phyloP scores from a whole-genome alignment of 2,329 filamentous ascomycete genomes.

The Neonectria sp. region DNA sequence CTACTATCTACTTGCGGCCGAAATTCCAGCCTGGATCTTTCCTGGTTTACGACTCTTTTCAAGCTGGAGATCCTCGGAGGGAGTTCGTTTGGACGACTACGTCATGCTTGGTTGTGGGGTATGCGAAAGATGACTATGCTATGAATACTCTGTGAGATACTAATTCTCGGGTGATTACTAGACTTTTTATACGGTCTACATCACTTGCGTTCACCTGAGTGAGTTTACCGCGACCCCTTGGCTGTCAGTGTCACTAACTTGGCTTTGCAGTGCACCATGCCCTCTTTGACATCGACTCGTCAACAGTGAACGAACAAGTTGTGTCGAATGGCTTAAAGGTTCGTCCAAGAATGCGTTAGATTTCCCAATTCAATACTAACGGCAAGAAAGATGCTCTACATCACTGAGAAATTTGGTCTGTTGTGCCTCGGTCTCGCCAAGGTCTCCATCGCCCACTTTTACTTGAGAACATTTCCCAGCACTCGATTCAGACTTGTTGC shows the following conservation, averaged over 20 bases:
- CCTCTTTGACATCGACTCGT: conserved; percentile 17
- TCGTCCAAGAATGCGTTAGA: background rate
- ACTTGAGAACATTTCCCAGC: conserved; percentile 56
- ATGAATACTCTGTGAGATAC: background rate
- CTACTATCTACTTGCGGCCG: conserved; percentile 54
- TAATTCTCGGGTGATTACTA: conserved; percentile 21
- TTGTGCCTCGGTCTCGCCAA: conserved; percentile 57
- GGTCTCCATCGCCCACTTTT: conserved; percentile 56
- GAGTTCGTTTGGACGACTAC: conserved; percentile 57
- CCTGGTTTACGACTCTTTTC: conserved; percentile 56
- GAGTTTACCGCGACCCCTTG: background rate
- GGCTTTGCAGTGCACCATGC: conserved; percentile 12
- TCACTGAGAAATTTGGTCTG: conserved; percentile 55
- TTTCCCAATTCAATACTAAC: conserved; percentile 12
- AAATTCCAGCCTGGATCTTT: conserved; percentile 53
- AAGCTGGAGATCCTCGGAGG: conserved; percentile 50
- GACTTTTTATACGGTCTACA: conserved; percentile 45
- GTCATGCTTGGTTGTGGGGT: conserved; percentile 55
- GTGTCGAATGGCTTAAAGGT: conserved; percentile 12
- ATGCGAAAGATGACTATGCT: conserved; percentile 18
- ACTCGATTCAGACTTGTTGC: conserved; percentile 52
- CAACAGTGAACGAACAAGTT: conserved; percentile 3
- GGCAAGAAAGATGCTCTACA: conserved; percentile 44
- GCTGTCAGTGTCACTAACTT: background rate
- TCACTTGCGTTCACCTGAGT: conserved; percentile 20